phyloP scores from a whole-genome alignment of 768 basidiomycete genomes.

The Lactarius sanguifluus region DNA sequence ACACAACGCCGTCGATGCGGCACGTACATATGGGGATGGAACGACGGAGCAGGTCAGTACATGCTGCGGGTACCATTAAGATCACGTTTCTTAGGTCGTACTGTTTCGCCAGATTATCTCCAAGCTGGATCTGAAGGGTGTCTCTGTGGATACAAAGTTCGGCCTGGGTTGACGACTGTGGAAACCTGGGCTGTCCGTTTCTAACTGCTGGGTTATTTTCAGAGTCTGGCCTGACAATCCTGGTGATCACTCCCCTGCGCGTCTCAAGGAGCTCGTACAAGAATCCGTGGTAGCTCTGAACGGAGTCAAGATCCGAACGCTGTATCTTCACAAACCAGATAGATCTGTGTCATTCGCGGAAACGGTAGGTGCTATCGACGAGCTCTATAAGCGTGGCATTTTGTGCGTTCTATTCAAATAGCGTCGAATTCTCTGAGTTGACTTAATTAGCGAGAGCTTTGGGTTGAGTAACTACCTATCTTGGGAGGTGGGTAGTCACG shows the following conservation, averaged over 20 bases:
- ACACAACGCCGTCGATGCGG: slow-evolving; percentile 26
- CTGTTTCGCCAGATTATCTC: slow-evolving; percentile 8
- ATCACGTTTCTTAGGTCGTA: neutral
- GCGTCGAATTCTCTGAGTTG: neutral
- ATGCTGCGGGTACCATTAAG: neutral
- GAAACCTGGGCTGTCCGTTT: neutral
- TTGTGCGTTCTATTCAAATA: slow-evolving; percentile 20
- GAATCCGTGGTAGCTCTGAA: slow-evolving; percentile 1
- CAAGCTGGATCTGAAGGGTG: slow-evolving; percentile 35
- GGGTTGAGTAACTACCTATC: slow-evolving; percentile 30
- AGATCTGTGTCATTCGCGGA: slow-evolving; percentile 28
- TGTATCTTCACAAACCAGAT: slow-evolving; percentile 36
- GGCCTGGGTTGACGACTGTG: slow-evolving; percentile 26
- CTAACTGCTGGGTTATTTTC: neutral
- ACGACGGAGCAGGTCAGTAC: slow-evolving; percentile 31
- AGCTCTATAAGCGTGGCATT: slow-evolving; percentile 31
- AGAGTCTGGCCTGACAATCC: slow-evolving; percentile 19
- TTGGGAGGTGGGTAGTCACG: slow-evolving; percentile 24
- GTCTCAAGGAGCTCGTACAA: slow-evolving; percentile 14
- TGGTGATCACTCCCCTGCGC: slow-evolving; percentile 11
- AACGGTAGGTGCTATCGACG: slow-evolving; percentile 34
- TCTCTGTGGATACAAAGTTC: slow-evolving; percentile 42
- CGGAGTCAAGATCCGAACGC: slow-evolving; percentile 7
- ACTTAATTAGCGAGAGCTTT: slow-evolving; percentile 26
- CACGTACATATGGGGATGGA: slow-evolving; percentile 27